A percentile compares a stretch with the other conserved stretches of the same genome.
These are phyloP conservation scores for Epichloe brachyelytri DNA, from an alignment of 2,329 filamentous ascomycete genomes.

Conservation along the genomic window DNA sequence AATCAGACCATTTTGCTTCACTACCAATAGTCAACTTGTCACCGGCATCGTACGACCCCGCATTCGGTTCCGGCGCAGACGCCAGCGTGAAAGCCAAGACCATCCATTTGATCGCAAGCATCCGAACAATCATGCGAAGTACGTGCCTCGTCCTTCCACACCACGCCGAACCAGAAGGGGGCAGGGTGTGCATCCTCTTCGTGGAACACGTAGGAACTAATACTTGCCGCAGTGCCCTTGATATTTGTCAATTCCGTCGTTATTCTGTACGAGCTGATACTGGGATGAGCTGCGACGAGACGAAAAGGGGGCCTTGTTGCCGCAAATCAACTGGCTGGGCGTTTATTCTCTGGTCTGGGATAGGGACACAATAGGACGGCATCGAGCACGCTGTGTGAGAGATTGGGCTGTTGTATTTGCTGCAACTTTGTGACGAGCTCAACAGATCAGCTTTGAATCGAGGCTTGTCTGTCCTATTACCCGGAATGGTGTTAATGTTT, in stretches of 20 bases:
- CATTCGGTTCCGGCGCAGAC: constrained; percentile 62
- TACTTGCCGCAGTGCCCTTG: constrained; percentile 52
- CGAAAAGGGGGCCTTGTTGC: background rate
- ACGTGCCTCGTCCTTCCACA: constrained; percentile 8
- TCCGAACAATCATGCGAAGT: constrained; percentile 90
- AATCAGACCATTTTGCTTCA: constrained; percentile 5
- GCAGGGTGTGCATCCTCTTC: too few relatives aligned
- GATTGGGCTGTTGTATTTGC: too few relatives aligned
- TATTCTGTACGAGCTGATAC: constrained; percentile 68
- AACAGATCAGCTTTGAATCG: too few relatives aligned
- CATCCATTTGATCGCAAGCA: constrained; percentile 79
- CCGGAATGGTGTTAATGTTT: too few relatives aligned
- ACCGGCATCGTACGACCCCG: constrained; percentile 53
- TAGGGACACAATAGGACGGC: too few relatives aligned
- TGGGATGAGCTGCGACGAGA: constrained; percentile 40
- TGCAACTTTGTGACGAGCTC: too few relatives aligned
- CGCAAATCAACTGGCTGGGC: background rate
- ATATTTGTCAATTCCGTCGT: constrained; percentile 74
- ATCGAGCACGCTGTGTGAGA: too few relatives aligned
- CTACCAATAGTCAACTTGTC: constrained; percentile 57
- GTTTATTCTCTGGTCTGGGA: background rate
- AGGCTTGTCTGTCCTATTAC: too few relatives aligned
- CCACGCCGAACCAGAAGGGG: background rate
- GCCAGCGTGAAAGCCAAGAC: constrained; percentile 75
- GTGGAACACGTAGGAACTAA: too few relatives aligned